Evolutionary conservation across 495 filamentous ascomycete species (phyloP).

Genomic region (Chaetomium tenue): DNA sequence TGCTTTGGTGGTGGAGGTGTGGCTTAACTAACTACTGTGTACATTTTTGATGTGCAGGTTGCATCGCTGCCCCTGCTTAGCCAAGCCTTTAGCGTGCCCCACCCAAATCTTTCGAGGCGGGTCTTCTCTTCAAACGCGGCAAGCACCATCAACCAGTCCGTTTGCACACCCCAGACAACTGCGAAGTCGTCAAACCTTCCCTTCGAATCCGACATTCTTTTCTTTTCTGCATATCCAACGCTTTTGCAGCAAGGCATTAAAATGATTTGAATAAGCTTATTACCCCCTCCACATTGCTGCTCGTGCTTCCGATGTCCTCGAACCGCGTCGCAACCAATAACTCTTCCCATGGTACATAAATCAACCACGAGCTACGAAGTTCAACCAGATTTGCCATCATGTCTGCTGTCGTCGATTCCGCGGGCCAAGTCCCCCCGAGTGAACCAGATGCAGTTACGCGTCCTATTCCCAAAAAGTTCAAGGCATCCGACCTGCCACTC

Average conservation of each 20-base stretch:
- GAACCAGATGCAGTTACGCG: slow-evolving; percentile 4
- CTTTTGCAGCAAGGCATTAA: background rate
- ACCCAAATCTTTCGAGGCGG: background rate
- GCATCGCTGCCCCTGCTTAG: slow-evolving; percentile 6
- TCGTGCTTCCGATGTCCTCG: no score
- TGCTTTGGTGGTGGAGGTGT: slow-evolving; percentile 1
- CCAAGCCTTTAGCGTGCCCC: background rate
- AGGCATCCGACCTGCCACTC: slow-evolving; percentile 78
- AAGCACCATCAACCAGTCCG: background rate
- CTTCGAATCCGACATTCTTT: no score
- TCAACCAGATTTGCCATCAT: slow-evolving; percentile 16
- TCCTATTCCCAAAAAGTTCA: slow-evolving; percentile 59
- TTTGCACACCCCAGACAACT: background rate
- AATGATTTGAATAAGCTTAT: background rate
- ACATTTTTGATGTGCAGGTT: background rate
- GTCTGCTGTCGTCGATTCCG: slow-evolving; percentile 18
- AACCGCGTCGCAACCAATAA: background rate
- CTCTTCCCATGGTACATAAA: no score
- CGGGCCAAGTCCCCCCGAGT: background rate
- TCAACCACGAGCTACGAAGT: background rate
- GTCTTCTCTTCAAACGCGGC: background rate
- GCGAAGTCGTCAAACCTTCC: no score
- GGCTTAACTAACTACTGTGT: background rate
- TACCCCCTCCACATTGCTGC: no score
- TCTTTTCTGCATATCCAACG: background rate